Conservation (phyloP, 495 filamentous ascomycete species). For the Annulohypoxylon nitens region DNA sequence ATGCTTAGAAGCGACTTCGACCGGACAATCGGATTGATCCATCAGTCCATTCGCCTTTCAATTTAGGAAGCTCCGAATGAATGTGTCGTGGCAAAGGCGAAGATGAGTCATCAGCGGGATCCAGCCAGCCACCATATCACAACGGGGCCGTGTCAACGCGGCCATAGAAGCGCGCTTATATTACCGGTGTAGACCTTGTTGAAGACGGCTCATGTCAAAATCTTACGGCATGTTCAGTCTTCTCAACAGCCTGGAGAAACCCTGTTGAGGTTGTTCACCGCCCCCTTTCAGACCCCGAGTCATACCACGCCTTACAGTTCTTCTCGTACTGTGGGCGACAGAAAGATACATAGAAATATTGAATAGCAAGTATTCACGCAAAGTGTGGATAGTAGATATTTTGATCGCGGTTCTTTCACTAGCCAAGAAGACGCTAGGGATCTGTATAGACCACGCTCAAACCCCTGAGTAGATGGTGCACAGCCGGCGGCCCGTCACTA, state of each 20-base stretch:
- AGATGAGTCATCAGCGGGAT: background rate
- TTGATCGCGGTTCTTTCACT: background rate
- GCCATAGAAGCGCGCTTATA: background rate
- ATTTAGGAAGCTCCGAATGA: background rate
- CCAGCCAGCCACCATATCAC: background rate
- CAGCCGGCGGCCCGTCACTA: background rate
- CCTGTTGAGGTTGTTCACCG: slow-evolving; percentile 6
- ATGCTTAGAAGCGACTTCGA: background rate
- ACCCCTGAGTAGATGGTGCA: background rate
- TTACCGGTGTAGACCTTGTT: slow-evolving; percentile 4
- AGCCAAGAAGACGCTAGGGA: background rate
- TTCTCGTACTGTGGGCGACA: background rate
- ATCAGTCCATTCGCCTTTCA: background rate
- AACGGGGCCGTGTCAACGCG: background rate
- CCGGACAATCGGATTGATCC: background rate
- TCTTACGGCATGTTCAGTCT: background rate
- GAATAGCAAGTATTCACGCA: background rate
- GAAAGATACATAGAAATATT: background rate
- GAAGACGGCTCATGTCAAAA: background rate
- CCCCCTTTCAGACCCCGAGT: background rate
- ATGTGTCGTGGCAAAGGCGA: background rate
- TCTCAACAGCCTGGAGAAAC: background rate
- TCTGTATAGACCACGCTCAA: background rate
- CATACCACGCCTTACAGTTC: background rate
- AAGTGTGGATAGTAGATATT: background rate